Evolutionary conservation across 2,329 filamentous ascomycete species (phyloP).

Genomic region (Domatiomyces catenatus): DNA sequence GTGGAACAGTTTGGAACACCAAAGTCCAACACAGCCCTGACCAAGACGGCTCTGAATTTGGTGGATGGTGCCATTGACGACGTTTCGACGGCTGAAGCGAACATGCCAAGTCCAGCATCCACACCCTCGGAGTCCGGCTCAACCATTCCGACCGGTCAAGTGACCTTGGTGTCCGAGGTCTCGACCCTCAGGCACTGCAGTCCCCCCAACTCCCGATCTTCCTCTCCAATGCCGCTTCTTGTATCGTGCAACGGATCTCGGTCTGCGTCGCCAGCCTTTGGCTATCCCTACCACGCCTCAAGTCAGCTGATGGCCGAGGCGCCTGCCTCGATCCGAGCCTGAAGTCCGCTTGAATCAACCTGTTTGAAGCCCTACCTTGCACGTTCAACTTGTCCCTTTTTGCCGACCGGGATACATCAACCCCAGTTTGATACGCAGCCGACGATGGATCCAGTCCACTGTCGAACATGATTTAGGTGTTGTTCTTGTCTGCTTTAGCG

Average conservation of each 20-base stretch:
- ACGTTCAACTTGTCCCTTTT: constrained; percentile 2
- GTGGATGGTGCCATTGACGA: constrained; percentile 28
- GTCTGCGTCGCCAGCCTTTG: constrained; percentile 25
- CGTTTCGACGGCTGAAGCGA: constrained; percentile 11
- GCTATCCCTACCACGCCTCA: constrained; percentile 28
- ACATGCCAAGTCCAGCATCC: constrained; percentile 1
- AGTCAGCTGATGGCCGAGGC: constrained; percentile 31
- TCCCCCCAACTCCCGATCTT: constrained; percentile 25
- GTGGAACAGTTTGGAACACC: constrained; percentile 35
- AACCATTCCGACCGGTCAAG: constrained; percentile 12
- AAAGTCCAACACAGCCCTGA: constrained; percentile 23
- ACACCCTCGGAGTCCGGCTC: constrained; percentile 19
- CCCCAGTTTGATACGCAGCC: background rate
- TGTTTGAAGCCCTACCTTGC: constrained; percentile 1
- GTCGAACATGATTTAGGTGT: constrained; percentile 2
- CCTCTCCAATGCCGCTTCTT: constrained; percentile 28
- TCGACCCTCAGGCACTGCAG: constrained; percentile 14
- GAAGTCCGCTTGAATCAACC: constrained; percentile 2
- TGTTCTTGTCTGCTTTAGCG: constrained; percentile 4
- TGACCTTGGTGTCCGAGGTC: constrained; percentile 8
- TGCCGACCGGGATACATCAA: background rate
- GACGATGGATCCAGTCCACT: background rate
- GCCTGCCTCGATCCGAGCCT: constrained; percentile 29
- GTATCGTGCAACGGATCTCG: constrained; percentile 26
- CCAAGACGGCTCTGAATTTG: constrained; percentile 13